phyloP scores from a whole-genome alignment of 2,329 filamentous ascomycete species.

The Davidsoniella virescens region DNA sequence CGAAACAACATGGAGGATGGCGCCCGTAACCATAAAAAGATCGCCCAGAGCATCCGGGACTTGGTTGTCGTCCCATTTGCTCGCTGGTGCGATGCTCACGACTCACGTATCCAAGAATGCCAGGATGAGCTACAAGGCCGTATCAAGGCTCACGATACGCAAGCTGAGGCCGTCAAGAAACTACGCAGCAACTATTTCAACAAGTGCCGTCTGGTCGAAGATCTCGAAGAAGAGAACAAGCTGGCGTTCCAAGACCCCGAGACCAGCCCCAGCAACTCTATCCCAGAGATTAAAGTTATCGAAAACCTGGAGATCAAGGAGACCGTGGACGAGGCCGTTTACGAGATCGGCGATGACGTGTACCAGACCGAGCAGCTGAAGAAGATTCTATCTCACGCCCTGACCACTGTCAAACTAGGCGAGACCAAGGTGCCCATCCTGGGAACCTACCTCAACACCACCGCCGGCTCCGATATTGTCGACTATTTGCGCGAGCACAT shows the following conservation, averaged over 20 bases:
- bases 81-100: conserved; percentile 92
- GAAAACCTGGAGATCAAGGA: conserved; percentile 45
- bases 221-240: conserved; percentile 96
- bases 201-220: conserved; percentile 90
- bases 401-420: conserved; percentile 70
- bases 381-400: conserved; percentile 72
- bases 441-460: conserved; percentile 87
- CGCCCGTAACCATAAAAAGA: conserved; percentile 79
- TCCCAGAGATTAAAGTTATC: conserved; percentile 79
- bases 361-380: conserved; percentile 79
- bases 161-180: conserved; percentile 81
- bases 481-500: conserved; percentile 87
- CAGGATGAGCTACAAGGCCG: conserved; percentile 84
- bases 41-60: conserved; percentile 89
- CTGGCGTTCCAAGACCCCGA: conserved; percentile 85
- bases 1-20: conserved; percentile 86
- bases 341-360: conserved; percentile 80
- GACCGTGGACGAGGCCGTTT: conserved; percentile 62
- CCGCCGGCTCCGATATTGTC: conserved; percentile 79
- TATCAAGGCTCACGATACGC: conserved; percentile 85
- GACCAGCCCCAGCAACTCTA: conserved; percentile 47
- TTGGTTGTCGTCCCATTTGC: conserved; percentile 88
- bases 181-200: conserved; percentile 95
- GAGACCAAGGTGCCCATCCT: conserved; percentile 93
- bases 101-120: conserved; percentile 75